Evolutionary conservation across 2,329 filamentous ascomycete species (phyloP).

Genomic region (Didymella arachidicola): DNA sequence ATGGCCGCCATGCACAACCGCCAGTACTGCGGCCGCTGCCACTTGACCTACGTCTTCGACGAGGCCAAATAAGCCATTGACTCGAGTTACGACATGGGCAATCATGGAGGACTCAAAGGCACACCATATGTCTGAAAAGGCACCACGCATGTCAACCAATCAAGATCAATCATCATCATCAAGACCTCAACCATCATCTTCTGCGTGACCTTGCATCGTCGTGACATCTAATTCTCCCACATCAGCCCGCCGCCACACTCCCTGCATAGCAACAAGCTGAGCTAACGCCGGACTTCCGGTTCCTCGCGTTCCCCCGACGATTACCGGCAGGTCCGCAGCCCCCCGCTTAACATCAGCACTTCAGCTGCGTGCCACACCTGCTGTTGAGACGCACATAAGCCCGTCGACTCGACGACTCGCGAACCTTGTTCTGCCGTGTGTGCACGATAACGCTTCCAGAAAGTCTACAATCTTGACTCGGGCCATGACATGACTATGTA

Average conservation of each 20-base stretch:
- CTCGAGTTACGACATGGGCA: conserved; percentile 38
- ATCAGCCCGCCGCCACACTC: neutral
- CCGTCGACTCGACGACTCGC: conserved; percentile 10
- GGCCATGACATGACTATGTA: too few species aligned
- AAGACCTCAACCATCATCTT: conserved; percentile 20
- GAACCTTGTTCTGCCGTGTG: neutral
- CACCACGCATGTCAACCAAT: conserved; percentile 32
- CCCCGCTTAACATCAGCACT: neutral
- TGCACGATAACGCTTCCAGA: too few species aligned
- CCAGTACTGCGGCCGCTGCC: conserved; percentile 87
- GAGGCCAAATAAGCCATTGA: conserved; percentile 63
- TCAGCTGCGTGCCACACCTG: conserved; percentile 1
- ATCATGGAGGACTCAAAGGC: conserved; percentile 36
- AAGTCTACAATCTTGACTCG: too few species aligned
- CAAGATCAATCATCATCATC: conserved; percentile 31
- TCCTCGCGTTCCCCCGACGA: conserved; percentile 15
- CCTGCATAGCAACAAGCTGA: neutral
- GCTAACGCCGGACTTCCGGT: conserved; percentile 5
- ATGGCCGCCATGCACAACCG: conserved; percentile 99
- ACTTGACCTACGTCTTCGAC: conserved; percentile 76
- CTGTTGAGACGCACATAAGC: conserved; percentile 5
- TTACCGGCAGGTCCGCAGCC: too few species aligned
- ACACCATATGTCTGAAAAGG: conserved; percentile 31
- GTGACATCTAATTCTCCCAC: neutral
- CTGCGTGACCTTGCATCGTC: neutral